Evolutionary conservation across 2,329 filamentous ascomycete species (phyloP), one percentile per base, ranked within the genome.

Genomic region (Ilyonectria destructans): DNA sequence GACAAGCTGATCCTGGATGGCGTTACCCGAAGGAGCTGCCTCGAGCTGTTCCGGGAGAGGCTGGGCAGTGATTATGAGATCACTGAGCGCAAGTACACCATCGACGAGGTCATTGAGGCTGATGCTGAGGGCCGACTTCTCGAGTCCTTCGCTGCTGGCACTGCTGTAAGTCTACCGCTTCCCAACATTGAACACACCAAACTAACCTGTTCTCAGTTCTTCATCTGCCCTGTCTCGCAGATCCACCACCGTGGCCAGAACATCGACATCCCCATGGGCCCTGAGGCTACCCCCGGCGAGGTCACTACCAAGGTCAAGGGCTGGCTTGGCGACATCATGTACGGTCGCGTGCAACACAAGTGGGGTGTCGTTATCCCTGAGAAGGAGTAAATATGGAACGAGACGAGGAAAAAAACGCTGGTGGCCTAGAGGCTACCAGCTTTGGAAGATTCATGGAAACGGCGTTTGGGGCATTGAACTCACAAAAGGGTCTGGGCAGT

Each of bases 111-210:
- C 17, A 78, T 90, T 31, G 88, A 92, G 77, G 94, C 95, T 1
- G 84, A 89, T 29, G 83, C 87, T 49, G 93, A 97, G 77, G 94
- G 93, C 3, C 86, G 95, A 2, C 81, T 97, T 49, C 80, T 97
- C 10, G 95, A 98, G 83, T 89, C 93, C 1, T 98, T 98, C 78
- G 93, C 93, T 8, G 90, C 93, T 37, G 95, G 96, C 19, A 98
- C 95, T 69, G 95, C 95, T 64, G 91, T 93, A 85, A 85, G 90
- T 88, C 58, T 31, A 21, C 62, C 7, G 23, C 33, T n/a, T n/a
- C 23, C 51, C 3, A 35, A 59, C 12, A 43, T 51, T 19, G 15
- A 58, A 49, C 29, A 17, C 48, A 35, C n/a, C 1, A 37, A 51
- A 29, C 75, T 80, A 55, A 79, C 68, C 13, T 59, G 1, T 10